Evolutionary conservation across 2,329 filamentous ascomycete genomes (phyloP).

Genomic region (Monosporascus cannonballus): DNA sequence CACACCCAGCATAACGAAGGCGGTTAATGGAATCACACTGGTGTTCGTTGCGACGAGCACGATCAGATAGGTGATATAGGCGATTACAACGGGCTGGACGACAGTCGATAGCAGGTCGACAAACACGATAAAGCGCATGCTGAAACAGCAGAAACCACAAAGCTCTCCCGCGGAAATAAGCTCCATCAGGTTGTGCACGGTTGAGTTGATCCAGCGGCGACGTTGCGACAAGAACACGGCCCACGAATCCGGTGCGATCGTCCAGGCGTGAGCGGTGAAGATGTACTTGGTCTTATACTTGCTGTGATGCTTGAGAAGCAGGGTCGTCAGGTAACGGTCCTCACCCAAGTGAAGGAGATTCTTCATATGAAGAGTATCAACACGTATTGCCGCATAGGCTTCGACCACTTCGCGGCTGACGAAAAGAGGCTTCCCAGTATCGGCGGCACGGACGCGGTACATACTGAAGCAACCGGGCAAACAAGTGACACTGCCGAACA

Average conservation of each 20-base stretch:
- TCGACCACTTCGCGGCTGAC: conserved; percentile 90
- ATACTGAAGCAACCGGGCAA: conserved; percentile 98
- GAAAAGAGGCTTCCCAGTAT: conserved; percentile 92
- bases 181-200: conserved; percentile 94
- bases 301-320: conserved; percentile 85
- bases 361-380: conserved; percentile 98
- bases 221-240: conserved; percentile 93
- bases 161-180: conserved; percentile 89
- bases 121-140: conserved; percentile 97
- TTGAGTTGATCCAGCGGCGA: conserved; percentile 99
- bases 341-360: conserved; percentile 94
- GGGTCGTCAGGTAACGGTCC: conserved; percentile 92
- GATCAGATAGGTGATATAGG: conserved; percentile 86
- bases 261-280: conserved; percentile 88
- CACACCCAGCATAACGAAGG: conserved; percentile 86
- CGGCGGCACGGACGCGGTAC: conserved; percentile 93
- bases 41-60: conserved; percentile 60
- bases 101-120: conserved; percentile 87
- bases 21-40: conserved; percentile 68
- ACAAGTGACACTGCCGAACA: conserved; percentile 97
- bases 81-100: conserved; percentile 84
- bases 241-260: conserved; percentile 93
- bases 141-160: conserved; percentile 99
- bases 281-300: conserved; percentile 99
- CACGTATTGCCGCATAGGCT: conserved; percentile 83